Evolutionary conservation across 768 basidiomycete species (phyloP).

Genomic region (Mycena venus): DNA sequence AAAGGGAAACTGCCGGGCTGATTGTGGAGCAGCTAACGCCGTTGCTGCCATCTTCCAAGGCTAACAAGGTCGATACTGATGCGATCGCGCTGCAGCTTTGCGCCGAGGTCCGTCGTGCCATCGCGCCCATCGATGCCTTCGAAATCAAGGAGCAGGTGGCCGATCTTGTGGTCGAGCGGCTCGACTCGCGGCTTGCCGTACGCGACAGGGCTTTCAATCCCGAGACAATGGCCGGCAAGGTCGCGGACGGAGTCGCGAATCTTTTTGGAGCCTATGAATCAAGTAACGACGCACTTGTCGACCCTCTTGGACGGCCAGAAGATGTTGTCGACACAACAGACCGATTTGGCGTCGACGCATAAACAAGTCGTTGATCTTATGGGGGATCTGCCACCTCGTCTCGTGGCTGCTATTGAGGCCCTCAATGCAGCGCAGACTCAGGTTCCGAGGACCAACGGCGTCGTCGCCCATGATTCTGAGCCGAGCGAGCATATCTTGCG

Average conservation of each 20-base stretch:
- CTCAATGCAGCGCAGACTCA: constrained; percentile 55
- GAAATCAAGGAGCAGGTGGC: constrained; percentile 93
- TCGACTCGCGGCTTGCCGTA: constrained; percentile 84
- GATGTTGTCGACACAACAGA: constrained; percentile 52
- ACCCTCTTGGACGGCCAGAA: constrained; percentile 58
- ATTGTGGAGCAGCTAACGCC: constrained; percentile 83
- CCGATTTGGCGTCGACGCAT: constrained; percentile 55
- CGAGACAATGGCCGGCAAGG: constrained; percentile 67
- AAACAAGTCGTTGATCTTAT: constrained; percentile 56
- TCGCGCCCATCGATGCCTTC: constrained; percentile 85
- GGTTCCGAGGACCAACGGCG: constrained; percentile 46
- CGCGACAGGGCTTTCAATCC: constrained; percentile 79
- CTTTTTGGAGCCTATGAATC: constrained; percentile 56
- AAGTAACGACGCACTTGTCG: constrained; percentile 56
- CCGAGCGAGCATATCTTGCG: constrained; percentile 53
- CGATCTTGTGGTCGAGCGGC: constrained; percentile 87
- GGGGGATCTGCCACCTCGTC: constrained; percentile 60
- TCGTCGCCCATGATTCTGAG: constrained; percentile 34
- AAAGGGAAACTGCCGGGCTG: constrained; percentile 86
- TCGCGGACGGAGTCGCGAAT: constrained; percentile 66
- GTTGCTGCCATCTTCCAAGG: constrained; percentile 62
- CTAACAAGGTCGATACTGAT: constrained; percentile 64
- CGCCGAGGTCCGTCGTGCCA: constrained; percentile 77
- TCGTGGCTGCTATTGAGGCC: constrained; percentile 59
- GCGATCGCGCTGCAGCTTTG: constrained; percentile 71